A percentile compares a stretch with the other conserved stretches of the same genome.
Conservation (phyloP, 768 basidiomycete species). For the Hericium coralloides region DNA sequence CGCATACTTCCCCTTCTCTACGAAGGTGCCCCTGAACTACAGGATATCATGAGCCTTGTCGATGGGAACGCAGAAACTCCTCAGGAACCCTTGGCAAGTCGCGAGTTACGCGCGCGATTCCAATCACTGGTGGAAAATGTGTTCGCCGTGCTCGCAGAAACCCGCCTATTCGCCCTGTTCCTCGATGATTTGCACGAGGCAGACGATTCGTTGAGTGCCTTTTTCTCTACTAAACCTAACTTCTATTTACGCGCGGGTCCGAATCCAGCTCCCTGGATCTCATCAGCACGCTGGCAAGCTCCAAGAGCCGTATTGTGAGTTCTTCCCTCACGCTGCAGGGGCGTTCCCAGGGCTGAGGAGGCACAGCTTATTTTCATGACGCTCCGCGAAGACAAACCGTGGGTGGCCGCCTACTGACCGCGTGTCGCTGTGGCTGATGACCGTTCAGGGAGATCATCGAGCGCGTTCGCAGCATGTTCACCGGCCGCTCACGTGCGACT, state of each 20-base stretch:
- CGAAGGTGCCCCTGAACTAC: conserved; percentile 61
- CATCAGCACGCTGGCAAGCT: conserved; percentile 53
- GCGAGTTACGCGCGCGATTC: conserved; percentile 60
- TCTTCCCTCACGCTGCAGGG: background rate
- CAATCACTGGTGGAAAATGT: conserved; percentile 64
- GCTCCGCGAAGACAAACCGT: conserved; percentile 45
- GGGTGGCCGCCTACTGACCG: conserved; percentile 8
- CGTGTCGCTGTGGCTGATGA: background rate
- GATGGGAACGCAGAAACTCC: conserved; percentile 42
- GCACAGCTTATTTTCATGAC: conserved; percentile 56
- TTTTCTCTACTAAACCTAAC: background rate
- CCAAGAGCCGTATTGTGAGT: conserved; percentile 54
- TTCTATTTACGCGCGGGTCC: conserved; percentile 2
- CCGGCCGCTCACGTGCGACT: conserved; percentile 45
- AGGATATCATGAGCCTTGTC: conserved; percentile 50
- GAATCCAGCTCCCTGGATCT: conserved; percentile 52
- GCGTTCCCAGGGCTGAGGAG: conserved; percentile 6
- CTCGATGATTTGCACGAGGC: conserved; percentile 71
- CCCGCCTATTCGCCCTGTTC: conserved; percentile 60
- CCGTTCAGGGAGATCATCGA: conserved; percentile 37
- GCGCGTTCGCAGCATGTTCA: conserved; percentile 48
- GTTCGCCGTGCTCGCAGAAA: conserved; percentile 60
- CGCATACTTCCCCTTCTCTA: conserved; percentile 63
- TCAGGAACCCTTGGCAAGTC: conserved; percentile 45
- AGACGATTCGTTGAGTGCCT: conserved; percentile 46